Conservation (phyloP, 2,329 filamentous ascomycete genomes). For the Hypoxylon rubiginosum region DNA sequence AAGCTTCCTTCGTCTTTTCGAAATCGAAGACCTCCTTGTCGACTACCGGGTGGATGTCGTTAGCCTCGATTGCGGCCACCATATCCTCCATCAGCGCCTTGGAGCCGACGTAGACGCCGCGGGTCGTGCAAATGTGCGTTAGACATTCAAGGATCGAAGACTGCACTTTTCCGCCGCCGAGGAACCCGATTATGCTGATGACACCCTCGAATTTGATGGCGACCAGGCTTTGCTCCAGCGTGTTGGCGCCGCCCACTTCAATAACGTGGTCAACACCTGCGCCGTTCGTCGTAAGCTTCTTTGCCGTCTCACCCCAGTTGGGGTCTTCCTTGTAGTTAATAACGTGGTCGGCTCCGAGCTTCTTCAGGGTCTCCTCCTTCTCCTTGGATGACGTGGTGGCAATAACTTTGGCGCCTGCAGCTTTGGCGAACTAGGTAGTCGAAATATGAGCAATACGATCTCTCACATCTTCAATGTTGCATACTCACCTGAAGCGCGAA, state of each 20-base stretch:
- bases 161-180: constrained; percentile 60
- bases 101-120: constrained; percentile 59
- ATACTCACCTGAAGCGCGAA: constrained; percentile 68
- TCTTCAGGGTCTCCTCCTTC: constrained; percentile 60
- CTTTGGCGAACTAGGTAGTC: constrained; percentile 63
- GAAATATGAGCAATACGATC: neutral
- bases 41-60: constrained; percentile 59
- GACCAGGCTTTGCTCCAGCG: constrained; percentile 60
- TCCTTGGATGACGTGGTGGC: constrained; percentile 62
- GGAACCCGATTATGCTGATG: constrained; percentile 60
- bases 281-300: constrained; percentile 59
- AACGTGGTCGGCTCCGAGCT: constrained; percentile 64
- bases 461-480: neutral
- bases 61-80: constrained; percentile 58
- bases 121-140: constrained; percentile 54
- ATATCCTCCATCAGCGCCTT: constrained; percentile 59
- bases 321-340: constrained; percentile 63
- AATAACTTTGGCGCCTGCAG: constrained; percentile 63
- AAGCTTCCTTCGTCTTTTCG: constrained; percentile 59
- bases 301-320: constrained; percentile 62
- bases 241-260: constrained; percentile 62
- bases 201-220: constrained; percentile 62
- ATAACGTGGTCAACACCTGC: constrained; percentile 62
- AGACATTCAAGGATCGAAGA: constrained; percentile 66
- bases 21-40: constrained; percentile 56